Percentiles rank a stretch among this genome's conserved stretches.
Evolutionary conservation across 2,329 filamentous ascomycete species (phyloP).

Genomic region (Pseudopithomyces chartarum): DNA sequence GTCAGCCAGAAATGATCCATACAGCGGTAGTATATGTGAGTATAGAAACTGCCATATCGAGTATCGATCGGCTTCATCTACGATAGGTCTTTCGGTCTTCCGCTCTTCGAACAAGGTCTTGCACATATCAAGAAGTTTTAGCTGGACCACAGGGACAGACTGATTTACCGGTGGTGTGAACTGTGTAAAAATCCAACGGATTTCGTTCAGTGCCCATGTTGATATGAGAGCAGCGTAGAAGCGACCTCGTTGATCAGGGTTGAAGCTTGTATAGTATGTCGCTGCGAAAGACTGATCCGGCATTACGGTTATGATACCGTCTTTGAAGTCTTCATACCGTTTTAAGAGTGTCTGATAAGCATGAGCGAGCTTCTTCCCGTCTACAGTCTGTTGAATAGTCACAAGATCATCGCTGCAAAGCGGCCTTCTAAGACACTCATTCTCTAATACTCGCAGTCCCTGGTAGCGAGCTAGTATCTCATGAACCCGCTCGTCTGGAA

Average conservation of each 20-base stretch:
- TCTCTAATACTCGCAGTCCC: constrained; percentile 25
- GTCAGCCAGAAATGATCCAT: constrained; percentile 18
- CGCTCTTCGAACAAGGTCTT: constrained; percentile 5
- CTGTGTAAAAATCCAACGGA: constrained; percentile 29
- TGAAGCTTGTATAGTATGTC: constrained; percentile 13
- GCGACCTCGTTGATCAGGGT: constrained; percentile 25
- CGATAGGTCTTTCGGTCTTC: constrained; percentile 4
- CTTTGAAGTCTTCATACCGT: constrained; percentile 10
- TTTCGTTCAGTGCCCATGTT: constrained; percentile 31
- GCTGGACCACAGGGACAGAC: constrained; percentile 4
- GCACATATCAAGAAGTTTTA: constrained; percentile 10
- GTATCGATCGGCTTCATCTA: constrained; percentile 27
- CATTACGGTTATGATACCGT: neutral
- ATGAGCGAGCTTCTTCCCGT: constrained; percentile 6
- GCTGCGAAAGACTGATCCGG: constrained; percentile 8
- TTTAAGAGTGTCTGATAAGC: constrained; percentile 7
- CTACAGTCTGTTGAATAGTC: constrained; percentile 10
- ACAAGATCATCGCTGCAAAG: constrained; percentile 19
- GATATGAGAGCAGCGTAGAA: constrained; percentile 25
- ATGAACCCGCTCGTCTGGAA: constrained; percentile 20
- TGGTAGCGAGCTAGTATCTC: constrained; percentile 33
- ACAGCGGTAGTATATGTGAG: constrained; percentile 27
- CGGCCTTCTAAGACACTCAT: constrained; percentile 25
- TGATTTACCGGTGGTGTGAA: constrained; percentile 11
- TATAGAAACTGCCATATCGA: constrained; percentile 30